These are phyloP conservation scores for Trichoderma atrobrunneum DNA, from an alignment of 2,329 filamentous ascomycete genomes.

Conservation along the genomic window DNA sequence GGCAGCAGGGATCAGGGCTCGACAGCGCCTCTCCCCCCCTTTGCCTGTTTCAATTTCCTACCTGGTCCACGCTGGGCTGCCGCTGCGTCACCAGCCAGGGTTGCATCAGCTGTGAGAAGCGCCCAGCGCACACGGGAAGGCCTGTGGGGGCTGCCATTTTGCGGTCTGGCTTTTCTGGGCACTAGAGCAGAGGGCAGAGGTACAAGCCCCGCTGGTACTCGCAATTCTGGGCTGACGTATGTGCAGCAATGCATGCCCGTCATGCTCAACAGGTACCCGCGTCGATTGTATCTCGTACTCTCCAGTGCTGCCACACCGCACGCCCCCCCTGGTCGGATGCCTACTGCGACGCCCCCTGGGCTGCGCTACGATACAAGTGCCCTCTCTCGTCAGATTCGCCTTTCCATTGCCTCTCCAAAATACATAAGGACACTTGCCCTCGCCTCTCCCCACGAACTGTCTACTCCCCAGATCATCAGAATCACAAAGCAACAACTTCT, in stretches of 20 bases:
- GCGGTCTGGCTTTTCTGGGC: constrained; percentile 11
- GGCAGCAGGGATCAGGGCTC: constrained; percentile 16
- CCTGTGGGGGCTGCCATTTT: constrained; percentile 16
- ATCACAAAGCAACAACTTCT: neutral
- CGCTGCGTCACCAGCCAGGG: constrained; percentile 19
- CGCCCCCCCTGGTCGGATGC: neutral
- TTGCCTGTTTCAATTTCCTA: constrained; percentile 26
- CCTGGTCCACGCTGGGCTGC: constrained; percentile 22
- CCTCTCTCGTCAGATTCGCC: constrained; percentile 33
- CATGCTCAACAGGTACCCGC: constrained; percentile 1
- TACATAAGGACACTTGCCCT: constrained; percentile 31
- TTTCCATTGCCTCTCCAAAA: constrained; percentile 25
- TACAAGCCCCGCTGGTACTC: constrained; percentile 20
- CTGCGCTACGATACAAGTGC: neutral
- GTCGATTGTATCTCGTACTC: neutral
- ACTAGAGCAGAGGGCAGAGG: neutral
- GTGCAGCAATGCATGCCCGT: constrained; percentile 7
- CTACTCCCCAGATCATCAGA: constrained; percentile 14
- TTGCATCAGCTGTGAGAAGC: constrained; percentile 12
- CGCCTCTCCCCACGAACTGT: constrained; percentile 15
- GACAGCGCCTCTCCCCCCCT: neutral
- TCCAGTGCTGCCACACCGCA: no score
- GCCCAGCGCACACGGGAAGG: constrained; percentile 17
- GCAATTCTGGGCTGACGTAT: constrained; percentile 20
- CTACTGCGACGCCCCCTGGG: neutral